Conservation (phyloP, 1,284 basidiomycete species). For the Ganoderma lucidum region DNA sequence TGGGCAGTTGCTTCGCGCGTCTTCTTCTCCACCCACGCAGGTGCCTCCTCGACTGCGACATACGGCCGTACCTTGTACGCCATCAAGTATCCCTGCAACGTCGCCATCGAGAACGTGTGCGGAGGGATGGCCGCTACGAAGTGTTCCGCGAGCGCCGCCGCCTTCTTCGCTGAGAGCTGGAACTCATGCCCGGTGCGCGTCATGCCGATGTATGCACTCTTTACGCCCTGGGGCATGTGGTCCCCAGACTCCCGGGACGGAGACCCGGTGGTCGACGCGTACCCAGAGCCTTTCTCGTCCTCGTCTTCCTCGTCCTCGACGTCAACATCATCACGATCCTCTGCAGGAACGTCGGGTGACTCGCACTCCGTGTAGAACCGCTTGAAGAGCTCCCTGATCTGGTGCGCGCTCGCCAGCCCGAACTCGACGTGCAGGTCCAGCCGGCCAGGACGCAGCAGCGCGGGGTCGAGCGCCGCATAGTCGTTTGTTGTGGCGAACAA, state of each 20-base stretch:
- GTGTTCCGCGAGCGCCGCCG: conserved; percentile 54
- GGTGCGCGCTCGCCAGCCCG: conserved; percentile 69
- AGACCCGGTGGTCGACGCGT: conserved; percentile 15
- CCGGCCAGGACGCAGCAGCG: conserved; percentile 77
- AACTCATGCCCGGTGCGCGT: conserved; percentile 43
- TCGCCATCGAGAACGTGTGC: conserved; percentile 73
- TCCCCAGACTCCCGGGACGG: neutral
- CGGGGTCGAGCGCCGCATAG: conserved; percentile 71
- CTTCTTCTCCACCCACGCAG: conserved; percentile 41
- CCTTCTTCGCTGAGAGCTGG: conserved; percentile 43
- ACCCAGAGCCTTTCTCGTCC: conserved; percentile 30
- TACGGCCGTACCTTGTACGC: conserved; percentile 68
- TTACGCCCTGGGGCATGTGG: conserved; percentile 28
- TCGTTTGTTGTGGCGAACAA: conserved; percentile 83
- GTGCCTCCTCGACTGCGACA: conserved; percentile 55
- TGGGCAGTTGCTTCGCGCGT: conserved; percentile 29
- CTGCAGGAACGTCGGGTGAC: conserved; percentile 1
- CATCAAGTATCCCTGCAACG: conserved; percentile 80
- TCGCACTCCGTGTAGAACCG: conserved; percentile 58
- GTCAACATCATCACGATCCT: conserved; percentile 37
- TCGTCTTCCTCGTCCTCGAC: neutral
- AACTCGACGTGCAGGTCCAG: conserved; percentile 85
- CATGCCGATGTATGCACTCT: conserved; percentile 37
- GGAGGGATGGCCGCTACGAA: conserved; percentile 71
- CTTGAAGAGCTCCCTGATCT: conserved; percentile 69